phyloP scores from a whole-genome alignment of 148 eudicot genomes.

The Camellia granthamiana region DNA sequence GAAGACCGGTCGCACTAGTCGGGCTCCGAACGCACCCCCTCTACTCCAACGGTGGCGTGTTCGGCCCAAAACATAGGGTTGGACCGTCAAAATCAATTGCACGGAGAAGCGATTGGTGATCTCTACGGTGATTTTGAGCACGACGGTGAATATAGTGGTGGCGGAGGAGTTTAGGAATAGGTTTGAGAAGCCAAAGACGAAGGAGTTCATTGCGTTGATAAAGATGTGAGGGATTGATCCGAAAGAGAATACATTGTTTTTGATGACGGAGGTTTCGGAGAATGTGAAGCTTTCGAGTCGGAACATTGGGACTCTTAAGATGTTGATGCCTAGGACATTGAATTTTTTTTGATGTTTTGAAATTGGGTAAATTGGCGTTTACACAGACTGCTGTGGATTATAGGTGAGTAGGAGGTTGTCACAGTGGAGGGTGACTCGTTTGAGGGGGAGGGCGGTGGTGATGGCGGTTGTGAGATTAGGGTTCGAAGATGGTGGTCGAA shows the following conservation, averaged over 20 bases:
- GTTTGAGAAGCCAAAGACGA: constrained; percentile 82
- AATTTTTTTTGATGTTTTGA: constrained; percentile 76
- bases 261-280: constrained; percentile 60
- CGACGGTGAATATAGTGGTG: constrained; percentile 46
- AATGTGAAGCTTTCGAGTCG: constrained; percentile 79
- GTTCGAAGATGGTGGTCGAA: too few relatives aligned
- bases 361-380: too few relatives aligned
- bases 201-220: constrained; percentile 77
- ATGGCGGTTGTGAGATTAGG: too few relatives aligned
- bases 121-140: constrained; percentile 73
- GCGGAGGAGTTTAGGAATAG: constrained; percentile 72
- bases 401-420: too few relatives aligned
- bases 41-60: constrained; percentile 80
- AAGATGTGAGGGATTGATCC: constrained; percentile 91
- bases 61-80: constrained; percentile 86
- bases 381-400: too few relatives aligned
- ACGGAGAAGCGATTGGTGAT: constrained; percentile 87
- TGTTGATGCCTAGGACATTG: constrained; percentile 87
- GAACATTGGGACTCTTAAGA: constrained; percentile 77
- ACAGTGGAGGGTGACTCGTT: too few relatives aligned
- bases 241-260: constrained; percentile 62
- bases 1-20: constrained; percentile 79
- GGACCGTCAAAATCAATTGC: constrained; percentile 77
- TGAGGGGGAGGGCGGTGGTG: too few relatives aligned
- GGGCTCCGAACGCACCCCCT: constrained; percentile 87